These are phyloP conservation scores for Candida glaebosa DNA, from an alignment of 805 yeast genomes.

Conservation along the genomic window DNA sequence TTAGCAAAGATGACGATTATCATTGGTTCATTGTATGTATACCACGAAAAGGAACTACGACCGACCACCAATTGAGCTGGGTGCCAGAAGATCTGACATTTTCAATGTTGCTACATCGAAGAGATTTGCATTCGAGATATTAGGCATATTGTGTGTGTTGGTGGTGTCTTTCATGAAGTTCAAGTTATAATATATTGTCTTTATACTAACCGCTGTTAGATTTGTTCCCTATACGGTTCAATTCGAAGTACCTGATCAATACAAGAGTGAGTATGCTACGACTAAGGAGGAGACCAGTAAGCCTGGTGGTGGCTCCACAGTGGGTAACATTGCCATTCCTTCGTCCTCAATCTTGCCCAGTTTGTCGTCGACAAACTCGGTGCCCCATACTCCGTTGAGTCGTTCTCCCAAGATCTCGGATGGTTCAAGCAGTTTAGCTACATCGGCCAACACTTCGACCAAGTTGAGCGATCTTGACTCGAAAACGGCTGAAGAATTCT, in stretches of 20 bases:
- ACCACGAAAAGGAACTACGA: too few relatives aligned
- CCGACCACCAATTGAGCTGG: too few relatives aligned
- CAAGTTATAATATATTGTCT: too few relatives aligned
- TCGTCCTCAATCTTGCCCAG: constrained; percentile 1
- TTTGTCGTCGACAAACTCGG: background rate
- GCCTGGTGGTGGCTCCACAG: constrained; percentile 4
- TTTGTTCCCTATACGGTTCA: constrained; percentile 78
- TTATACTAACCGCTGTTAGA: constrained; percentile 24
- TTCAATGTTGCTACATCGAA: too few relatives aligned
- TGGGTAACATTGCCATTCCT: constrained; percentile 1
- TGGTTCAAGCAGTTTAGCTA: background rate
- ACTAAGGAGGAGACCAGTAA: background rate
- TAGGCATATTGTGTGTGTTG: too few relatives aligned
- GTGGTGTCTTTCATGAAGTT: too few relatives aligned
- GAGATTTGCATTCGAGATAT: too few relatives aligned
- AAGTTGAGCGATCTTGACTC: constrained; percentile 13
- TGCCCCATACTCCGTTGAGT: background rate
- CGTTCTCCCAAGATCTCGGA: background rate
- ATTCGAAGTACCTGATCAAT: constrained; percentile 41
- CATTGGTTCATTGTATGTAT: constrained; percentile 64
- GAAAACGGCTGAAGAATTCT: constrained; percentile 54
- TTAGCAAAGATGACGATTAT: constrained; percentile 53
- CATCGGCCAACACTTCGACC: background rate
- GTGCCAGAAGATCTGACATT: too few relatives aligned
- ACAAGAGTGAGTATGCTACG: constrained; percentile 1